These are phyloP conservation scores for Aspergillus tubingensis DNA, from an alignment of 2,329 filamentous ascomycete species.

Conservation along the genomic window DNA sequence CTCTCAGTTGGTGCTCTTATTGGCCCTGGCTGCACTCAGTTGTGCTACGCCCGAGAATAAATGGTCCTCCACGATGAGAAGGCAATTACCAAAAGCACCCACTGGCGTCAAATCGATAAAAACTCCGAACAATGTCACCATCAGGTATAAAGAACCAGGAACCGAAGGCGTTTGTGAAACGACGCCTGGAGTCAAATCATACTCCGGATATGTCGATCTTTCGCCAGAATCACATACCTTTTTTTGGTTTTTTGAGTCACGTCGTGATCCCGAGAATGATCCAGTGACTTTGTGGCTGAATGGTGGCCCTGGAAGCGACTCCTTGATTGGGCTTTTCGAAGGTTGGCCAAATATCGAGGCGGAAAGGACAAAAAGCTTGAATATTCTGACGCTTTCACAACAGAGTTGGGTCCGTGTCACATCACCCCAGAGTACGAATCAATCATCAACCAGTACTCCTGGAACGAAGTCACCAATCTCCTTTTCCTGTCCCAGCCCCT, in stretches of 20 bases:
- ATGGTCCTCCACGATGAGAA: conserved; percentile 20
- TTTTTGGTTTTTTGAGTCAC: conserved; percentile 60
- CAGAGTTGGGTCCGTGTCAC: conserved; percentile 46
- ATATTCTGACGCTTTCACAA: conserved; percentile 17
- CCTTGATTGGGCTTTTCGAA: conserved; percentile 46
- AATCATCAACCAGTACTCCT: conserved; percentile 59
- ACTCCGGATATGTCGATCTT: conserved; percentile 58
- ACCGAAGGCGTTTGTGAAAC: conserved; percentile 55
- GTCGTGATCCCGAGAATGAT: conserved; percentile 51
- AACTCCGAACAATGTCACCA: conserved; percentile 50
- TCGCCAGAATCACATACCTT: conserved; percentile 53
- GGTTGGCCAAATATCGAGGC: conserved; percentile 24
- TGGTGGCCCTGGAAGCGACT: conserved; percentile 46
- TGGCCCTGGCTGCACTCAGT: conserved; percentile 23
- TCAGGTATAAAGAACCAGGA: conserved; percentile 61
- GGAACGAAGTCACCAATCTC: conserved; percentile 62
- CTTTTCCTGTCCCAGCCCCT: conserved; percentile 64
- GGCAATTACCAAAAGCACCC: conserved; percentile 41
- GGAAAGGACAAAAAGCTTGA: neutral
- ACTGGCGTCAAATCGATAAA: conserved; percentile 41
- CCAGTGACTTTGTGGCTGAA: conserved; percentile 48
- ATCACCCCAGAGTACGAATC: conserved; percentile 49
- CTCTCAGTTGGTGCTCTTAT: conserved; percentile 22
- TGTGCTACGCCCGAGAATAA: conserved; percentile 9
- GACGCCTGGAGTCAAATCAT: conserved; percentile 58